Conservation (phyloP, 805 yeast genomes). For the Naumovozyma baii region DNA sequence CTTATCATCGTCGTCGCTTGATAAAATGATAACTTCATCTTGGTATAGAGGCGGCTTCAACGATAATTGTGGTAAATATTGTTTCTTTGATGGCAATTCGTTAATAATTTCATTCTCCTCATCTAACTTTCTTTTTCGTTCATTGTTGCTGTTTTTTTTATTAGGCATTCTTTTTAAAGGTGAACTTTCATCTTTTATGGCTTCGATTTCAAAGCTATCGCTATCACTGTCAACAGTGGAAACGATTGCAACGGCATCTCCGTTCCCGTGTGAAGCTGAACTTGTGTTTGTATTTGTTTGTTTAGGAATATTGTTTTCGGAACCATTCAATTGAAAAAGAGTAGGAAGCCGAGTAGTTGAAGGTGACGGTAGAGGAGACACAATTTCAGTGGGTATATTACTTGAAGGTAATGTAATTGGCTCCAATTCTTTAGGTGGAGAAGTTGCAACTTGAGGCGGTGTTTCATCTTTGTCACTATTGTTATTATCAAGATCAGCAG, state of each 20-base stretch:
- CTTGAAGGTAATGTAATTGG: no score
- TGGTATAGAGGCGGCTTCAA: background rate
- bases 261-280: no score
- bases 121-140: background rate
- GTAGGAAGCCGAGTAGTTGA: background rate
- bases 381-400: no score
- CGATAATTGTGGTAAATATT: background rate
- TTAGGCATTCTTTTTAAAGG: background rate
- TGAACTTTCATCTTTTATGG: background rate
- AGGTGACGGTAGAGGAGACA: background rate
- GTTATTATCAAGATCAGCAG: background rate
- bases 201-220: background rate
- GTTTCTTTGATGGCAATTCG: background rate
- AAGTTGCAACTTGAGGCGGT: background rate
- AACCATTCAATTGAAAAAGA: background rate
- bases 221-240: background rate
- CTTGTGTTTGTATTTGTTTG: no score
- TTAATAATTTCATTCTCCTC: background rate
- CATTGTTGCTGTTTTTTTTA: no score
- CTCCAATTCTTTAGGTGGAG: background rate
- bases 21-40: slow-evolving; percentile 1
- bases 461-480: slow-evolving; percentile 1
- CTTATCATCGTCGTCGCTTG: slow-evolving; percentile 5
- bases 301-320: no score
- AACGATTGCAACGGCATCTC: no score